These are phyloP conservation scores for Neonectria hederae DNA, from an alignment of 2,329 filamentous ascomycete genomes.

Conservation along the genomic window DNA sequence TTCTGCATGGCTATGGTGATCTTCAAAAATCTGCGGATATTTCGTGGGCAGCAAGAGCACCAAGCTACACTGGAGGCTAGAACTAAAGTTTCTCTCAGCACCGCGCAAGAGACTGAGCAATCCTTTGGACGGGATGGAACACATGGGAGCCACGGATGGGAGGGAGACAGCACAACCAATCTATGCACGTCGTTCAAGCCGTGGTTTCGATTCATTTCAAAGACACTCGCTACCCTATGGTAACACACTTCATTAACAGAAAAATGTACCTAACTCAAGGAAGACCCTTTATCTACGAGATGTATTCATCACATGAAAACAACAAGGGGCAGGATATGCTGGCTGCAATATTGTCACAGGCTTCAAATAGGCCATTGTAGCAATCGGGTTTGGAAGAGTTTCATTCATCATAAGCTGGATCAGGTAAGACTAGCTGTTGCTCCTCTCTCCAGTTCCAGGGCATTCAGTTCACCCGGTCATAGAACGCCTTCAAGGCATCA, in stretches of 20 bases:
- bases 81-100: not conserved
- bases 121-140: not conserved
- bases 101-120: not conserved
- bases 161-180: not conserved
- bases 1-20: not conserved
- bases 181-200: not conserved
- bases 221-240: not conserved
- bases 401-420: not conserved
- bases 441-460: not conserved
- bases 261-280: not conserved
- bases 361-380: not conserved
- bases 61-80: not conserved
- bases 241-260: not conserved
- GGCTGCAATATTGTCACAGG: not conserved
- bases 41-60: not conserved
- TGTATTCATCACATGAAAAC: not conserved
- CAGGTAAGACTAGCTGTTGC: not conserved
- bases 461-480: conserved; percentile 39
- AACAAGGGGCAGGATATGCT: not conserved
- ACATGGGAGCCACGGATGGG: not conserved
- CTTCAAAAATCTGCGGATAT: not conserved
- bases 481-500: conserved; percentile 59
- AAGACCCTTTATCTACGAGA: not conserved
- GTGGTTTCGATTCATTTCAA: not conserved
- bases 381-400: not conserved